Evolutionary conservation across 1,284 basidiomycete genomes (phyloP), one percentile per base, ranked within the genome.

Genomic region (Neonothopanus nambi): DNA sequence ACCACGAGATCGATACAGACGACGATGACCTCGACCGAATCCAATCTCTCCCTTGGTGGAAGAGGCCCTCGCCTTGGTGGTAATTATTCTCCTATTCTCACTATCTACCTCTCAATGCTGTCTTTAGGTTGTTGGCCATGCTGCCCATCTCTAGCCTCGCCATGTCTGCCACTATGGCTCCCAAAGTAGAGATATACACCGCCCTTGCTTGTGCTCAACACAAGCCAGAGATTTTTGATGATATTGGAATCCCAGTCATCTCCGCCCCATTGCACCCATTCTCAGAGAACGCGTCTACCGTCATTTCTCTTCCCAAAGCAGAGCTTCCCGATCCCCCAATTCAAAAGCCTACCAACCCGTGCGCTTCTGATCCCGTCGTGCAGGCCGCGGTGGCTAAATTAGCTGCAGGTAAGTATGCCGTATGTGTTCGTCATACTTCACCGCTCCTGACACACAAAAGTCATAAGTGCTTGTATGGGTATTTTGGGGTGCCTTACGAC

Each of bases 401-500:
- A 30, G 77, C 75, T 43, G 80, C 87, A 64, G 74, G 88, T 88
- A n/a, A n/a, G n/a, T n/a, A 40, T 46, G 21, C 30, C n/a, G 18
- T 33, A 20, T 23, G 20, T 50, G 28, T 21, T 17, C 36, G 33
- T 40, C 17, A 15, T 26, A 15, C n/a, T 23, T 26, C 18, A 30
- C 6, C 35, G 30, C 33, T 43, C 17, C 37, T 39, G 30, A 30
- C 39, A 12, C 4, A 28, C 21, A 24, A 45, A 17, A 81, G 86
- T 78, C 28, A 82, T 92, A 65, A 74, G 79, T 0, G 75, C 86
- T 1, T 74, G 78, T n/a, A 84, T 82, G 72, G 94, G 93, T 7
- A 67, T 93, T 40, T 73, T 91, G 17, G 76, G 78, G 38, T 85
- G 84, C 61, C 63, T 95, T 39, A 94, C 91, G 0, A 87, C 89